Percentiles rank a stretch among this genome's conserved stretches.
Evolutionary conservation across 495 filamentous ascomycete species (phyloP).

Genomic region (Penicillium coprophilum): DNA sequence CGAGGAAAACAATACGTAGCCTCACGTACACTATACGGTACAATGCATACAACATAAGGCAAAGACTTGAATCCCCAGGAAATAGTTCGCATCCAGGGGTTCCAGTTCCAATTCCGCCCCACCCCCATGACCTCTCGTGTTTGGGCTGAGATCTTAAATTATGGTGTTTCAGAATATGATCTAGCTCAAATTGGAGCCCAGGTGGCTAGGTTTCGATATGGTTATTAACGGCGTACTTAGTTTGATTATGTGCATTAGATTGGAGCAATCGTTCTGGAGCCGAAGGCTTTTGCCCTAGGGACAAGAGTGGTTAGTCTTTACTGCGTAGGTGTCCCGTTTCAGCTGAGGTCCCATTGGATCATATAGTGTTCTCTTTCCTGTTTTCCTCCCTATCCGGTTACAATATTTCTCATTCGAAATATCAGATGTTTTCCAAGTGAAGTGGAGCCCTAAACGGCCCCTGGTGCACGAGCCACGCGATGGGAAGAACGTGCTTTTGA

Average conservation of each 20-base stretch:
- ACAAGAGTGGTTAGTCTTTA: neutral
- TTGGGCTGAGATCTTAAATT: conserved; percentile 2
- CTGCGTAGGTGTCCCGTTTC: neutral
- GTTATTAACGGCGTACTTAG: conserved; percentile 9
- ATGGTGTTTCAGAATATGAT: neutral
- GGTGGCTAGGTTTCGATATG: neutral
- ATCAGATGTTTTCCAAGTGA: too few species aligned
- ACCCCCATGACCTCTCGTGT: neutral
- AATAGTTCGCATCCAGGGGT: neutral
- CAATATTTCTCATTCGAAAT: too few species aligned
- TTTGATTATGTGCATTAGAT: conserved; percentile 7
- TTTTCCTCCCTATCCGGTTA: too few species aligned
- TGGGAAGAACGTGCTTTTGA: neutral
- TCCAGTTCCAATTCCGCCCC: too few species aligned
- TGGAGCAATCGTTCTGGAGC: neutral
- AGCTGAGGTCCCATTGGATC: neutral
- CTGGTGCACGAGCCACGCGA: conserved; percentile 15
- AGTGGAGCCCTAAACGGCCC: conserved; percentile 15
- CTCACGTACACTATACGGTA: neutral
- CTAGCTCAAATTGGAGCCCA: neutral
- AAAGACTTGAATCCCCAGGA: neutral
- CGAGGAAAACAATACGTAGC: neutral
- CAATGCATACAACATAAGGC: neutral
- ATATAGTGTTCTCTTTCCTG: too few species aligned
- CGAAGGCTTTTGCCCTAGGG: neutral